phyloP scores from a whole-genome alignment of 2,329 filamentous ascomycete genomes.

The Sphaceloma murrayae region DNA sequence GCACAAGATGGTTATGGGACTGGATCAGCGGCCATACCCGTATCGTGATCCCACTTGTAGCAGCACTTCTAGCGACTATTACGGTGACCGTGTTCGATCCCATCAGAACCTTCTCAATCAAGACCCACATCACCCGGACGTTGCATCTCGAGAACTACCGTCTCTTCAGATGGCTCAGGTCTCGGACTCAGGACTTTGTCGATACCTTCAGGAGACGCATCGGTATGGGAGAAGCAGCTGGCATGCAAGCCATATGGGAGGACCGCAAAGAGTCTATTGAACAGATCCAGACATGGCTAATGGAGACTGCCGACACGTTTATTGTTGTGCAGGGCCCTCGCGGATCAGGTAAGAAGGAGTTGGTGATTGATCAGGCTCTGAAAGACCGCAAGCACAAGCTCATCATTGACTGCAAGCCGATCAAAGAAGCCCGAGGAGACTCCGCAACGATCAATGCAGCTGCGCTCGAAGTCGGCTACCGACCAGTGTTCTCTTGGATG shows the following conservation, averaged over 20 bases:
- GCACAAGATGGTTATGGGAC: conserved; percentile 70
- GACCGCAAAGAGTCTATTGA: conserved; percentile 75
- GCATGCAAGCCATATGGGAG: conserved; percentile 75
- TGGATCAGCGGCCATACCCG: conserved; percentile 81
- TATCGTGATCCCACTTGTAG: conserved; percentile 74
- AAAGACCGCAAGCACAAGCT: conserved; percentile 64
- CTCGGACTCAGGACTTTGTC: conserved; percentile 55
- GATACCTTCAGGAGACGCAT: conserved; percentile 40
- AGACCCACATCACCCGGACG: conserved; percentile 69
- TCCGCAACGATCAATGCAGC: conserved; percentile 73
- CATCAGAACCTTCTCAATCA: conserved; percentile 87
- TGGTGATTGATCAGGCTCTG: conserved; percentile 76
- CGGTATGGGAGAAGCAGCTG: conserved; percentile 53
- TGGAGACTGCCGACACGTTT: conserved; percentile 83
- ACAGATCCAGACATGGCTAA: conserved; percentile 73
- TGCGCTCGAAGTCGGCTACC: conserved; percentile 75
- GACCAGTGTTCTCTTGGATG: conserved; percentile 91
- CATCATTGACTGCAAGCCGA: conserved; percentile 83
- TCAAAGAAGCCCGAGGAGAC: conserved; percentile 84
- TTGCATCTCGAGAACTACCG: conserved; percentile 64
- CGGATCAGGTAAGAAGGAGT: conserved; percentile 81
- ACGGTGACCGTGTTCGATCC: conserved; percentile 90
- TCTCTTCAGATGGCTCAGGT: conserved; percentile 71
- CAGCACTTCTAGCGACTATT: conserved; percentile 69
- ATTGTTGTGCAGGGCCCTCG: conserved; percentile 88